These are phyloP conservation scores for Jimgerdemannia flammicorona DNA, from an alignment of 192 early-diverging fungal species.

Conservation along the genomic window DNA sequence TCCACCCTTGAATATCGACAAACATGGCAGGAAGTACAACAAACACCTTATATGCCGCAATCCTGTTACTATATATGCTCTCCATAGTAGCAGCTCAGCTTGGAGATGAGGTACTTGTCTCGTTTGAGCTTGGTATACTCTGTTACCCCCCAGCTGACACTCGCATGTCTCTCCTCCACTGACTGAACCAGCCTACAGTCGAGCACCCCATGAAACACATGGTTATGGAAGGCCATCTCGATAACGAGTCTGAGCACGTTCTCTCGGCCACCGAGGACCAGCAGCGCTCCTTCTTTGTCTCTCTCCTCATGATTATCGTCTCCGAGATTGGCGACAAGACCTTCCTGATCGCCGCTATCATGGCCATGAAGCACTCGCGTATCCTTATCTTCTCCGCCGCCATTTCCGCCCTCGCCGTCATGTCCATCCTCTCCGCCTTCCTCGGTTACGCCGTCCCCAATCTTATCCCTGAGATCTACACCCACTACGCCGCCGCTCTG, in stretches of 20 bases:
- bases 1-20: too few species aligned
- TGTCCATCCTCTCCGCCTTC: constrained; percentile 94
- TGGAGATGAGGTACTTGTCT: background rate
- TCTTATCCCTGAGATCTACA: constrained; percentile 83
- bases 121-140: too few species aligned
- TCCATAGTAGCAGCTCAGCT: background rate
- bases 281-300: constrained; percentile 48
- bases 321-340: constrained; percentile 99
- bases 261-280: constrained; percentile 24
- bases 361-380: constrained; percentile 97
- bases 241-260: background rate
- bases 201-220: too few species aligned
- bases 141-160: too few species aligned
- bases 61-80: background rate
- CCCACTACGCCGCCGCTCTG: constrained; percentile 74
- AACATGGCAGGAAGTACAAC: background rate
- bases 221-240: background rate
- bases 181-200: too few species aligned
- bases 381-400: constrained; percentile 88
- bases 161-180: too few species aligned
- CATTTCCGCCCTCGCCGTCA: constrained; percentile 80
- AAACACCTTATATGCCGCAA: background rate
- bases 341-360: constrained; percentile 96
- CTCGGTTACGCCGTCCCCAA: constrained; percentile 89
- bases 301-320: constrained; percentile 87